Evolutionary conservation across 768 basidiomycete genomes (phyloP).

Genomic region (Plicaturopsis crispa): DNA sequence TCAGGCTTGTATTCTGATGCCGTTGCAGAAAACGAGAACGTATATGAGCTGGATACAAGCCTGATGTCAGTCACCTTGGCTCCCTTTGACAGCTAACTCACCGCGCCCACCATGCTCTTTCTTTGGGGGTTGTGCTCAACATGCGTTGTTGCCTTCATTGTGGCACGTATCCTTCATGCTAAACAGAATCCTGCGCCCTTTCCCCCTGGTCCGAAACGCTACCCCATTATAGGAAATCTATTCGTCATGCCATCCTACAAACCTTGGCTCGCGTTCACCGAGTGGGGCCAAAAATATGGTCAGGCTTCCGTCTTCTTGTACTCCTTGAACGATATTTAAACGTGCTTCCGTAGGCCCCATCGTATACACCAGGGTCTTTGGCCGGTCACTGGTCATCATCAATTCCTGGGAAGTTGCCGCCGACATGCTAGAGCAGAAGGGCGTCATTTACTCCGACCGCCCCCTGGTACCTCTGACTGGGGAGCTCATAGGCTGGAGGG

Average conservation of each 20-base stretch:
- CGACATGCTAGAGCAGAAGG: conserved; percentile 33
- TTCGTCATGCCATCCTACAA: conserved; percentile 16
- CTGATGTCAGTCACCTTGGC: no score
- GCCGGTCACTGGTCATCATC: conserved; percentile 11
- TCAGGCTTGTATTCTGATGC: no score
- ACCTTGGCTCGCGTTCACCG: conserved; percentile 26
- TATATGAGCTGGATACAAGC: no score
- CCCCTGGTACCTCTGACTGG: conserved; percentile 32
- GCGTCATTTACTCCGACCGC: conserved; percentile 32
- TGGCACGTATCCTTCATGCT: no score
- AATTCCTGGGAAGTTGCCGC: conserved; percentile 10
- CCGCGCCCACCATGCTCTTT: no score
- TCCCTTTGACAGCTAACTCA: no score
- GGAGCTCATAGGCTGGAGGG: conserved; percentile 24
- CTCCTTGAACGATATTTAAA: background rate
- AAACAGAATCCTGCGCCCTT: conserved; percentile 3
- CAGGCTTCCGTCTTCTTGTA: background rate
- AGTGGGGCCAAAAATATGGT: conserved; percentile 26
- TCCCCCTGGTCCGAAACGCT: conserved; percentile 22
- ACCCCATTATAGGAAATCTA: conserved; percentile 21
- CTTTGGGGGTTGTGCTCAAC: no score
- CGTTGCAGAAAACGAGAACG: no score
- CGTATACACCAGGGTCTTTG: background rate
- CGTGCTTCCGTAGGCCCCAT: background rate
- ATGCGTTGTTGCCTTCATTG: no score